Percentiles rank a stretch among this genome's conserved stretches.
Conservation (phyloP, 805 yeast genomes). For the Maudiozyma bulderi region DNA sequence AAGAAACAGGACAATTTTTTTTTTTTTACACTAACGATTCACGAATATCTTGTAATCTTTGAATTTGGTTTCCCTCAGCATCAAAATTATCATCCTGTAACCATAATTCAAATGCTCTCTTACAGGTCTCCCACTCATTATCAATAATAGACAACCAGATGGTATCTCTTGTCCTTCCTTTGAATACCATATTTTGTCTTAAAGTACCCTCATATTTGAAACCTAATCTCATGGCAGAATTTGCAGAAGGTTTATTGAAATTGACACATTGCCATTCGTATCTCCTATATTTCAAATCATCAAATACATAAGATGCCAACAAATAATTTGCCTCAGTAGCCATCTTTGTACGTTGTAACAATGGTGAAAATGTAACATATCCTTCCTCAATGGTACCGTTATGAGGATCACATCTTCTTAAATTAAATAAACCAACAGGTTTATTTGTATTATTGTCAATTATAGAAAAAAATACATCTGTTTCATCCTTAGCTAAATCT, state of each 20-base stretch:
- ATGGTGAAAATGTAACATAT: constrained; percentile 17
- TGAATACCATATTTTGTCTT: constrained; percentile 21
- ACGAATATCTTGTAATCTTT: not conserved
- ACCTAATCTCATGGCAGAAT: constrained; percentile 28
- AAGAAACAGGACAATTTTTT: too few relatives aligned
- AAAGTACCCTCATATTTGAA: constrained; percentile 27
- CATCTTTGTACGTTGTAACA: constrained; percentile 15
- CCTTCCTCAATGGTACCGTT: constrained; percentile 26
- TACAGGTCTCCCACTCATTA: constrained; percentile 21
- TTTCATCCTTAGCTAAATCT: not conserved
- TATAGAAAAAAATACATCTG: constrained; percentile 13
- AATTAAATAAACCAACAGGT: constrained; percentile 22
- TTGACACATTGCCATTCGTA: constrained; percentile 30
- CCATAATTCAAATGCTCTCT: not conserved
- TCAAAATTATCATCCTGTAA: not conserved
- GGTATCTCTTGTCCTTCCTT: constrained; percentile 27
- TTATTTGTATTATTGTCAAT: constrained; percentile 11
- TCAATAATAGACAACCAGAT: constrained; percentile 27
- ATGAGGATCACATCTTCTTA: constrained; percentile 19
- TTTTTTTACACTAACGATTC: not conserved
- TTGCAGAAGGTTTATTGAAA: constrained; percentile 22
- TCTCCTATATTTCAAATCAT: constrained; percentile 23
- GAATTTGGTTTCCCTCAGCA: not conserved
- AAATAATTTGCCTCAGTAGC: constrained; percentile 29
- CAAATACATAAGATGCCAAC: constrained; percentile 23